phyloP scores from a whole-genome alignment of 2,329 filamentous ascomycete genomes.

The Thielaviopsis ethacetica region DNA sequence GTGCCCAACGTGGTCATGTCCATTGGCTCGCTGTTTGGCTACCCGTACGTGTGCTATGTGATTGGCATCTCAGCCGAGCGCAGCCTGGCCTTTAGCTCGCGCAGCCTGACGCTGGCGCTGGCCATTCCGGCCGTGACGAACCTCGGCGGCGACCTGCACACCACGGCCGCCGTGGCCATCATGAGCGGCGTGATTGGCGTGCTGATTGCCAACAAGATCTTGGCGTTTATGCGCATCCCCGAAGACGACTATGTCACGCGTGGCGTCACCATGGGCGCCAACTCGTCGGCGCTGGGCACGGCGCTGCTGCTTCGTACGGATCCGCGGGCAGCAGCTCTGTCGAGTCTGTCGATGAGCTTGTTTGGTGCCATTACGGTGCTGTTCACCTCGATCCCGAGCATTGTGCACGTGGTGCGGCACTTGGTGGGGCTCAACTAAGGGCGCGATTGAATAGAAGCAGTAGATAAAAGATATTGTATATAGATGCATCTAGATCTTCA shows the following conservation, averaged over 20 bases:
- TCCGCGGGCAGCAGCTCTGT: conserved; percentile 41
- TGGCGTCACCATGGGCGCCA: conserved; percentile 44
- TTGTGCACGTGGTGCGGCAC: conserved; percentile 30
- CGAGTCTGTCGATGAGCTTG: conserved; percentile 42
- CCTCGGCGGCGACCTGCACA: conserved; percentile 38
- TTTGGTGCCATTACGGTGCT: conserved; percentile 43
- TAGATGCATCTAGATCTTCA: conserved; percentile 17
- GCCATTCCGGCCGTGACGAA: conserved; percentile 39
- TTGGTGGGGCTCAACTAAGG: conserved; percentile 25
- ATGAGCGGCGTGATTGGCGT: conserved; percentile 43
- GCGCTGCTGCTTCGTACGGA: conserved; percentile 39
- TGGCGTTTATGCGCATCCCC: conserved; percentile 34
- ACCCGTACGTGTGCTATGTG: conserved; percentile 36
- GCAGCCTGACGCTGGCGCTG: conserved; percentile 43
- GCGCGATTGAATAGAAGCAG: neutral
- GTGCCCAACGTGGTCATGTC: conserved; percentile 35
- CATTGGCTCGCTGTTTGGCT: conserved; percentile 37
- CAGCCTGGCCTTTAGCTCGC: conserved; percentile 37
- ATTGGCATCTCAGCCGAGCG: conserved; percentile 36
- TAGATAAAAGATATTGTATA: neutral
- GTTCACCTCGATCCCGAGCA: conserved; percentile 39
- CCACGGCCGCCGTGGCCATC: conserved; percentile 39
- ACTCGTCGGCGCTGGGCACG: conserved; percentile 43
- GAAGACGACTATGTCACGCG: conserved; percentile 47
- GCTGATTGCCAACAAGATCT: conserved; percentile 32